phyloP scores from a whole-genome alignment of 163 green algal genomes.

The Scenedesmus sp. region DNA sequence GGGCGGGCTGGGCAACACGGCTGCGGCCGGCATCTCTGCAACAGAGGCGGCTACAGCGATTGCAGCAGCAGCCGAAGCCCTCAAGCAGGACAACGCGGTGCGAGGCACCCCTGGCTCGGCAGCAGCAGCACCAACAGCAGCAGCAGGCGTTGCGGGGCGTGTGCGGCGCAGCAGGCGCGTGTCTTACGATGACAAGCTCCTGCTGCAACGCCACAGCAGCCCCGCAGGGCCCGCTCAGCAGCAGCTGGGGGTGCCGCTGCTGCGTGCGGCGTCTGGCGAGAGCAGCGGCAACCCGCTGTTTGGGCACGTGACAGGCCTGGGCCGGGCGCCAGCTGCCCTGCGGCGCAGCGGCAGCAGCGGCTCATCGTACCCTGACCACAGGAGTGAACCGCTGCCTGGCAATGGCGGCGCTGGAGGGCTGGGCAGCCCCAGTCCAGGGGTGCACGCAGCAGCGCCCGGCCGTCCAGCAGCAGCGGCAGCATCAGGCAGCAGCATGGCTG shows the following conservation, averaged over 20 bases:
- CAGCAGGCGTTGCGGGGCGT: not conserved
- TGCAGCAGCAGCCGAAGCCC: slow-evolving; percentile 37
- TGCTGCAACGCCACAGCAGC: not conserved
- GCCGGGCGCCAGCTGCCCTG: not conserved
- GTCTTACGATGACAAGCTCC: slow-evolving; percentile 31
- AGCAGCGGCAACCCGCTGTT: not conserved
- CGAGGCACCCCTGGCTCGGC: not conserved
- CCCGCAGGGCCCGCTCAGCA: not conserved
- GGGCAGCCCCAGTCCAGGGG: too few species aligned
- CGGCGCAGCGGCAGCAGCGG: slow-evolving; percentile 10
- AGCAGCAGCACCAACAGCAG: not conserved
- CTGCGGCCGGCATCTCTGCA: slow-evolving; percentile 19
- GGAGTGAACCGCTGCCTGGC: not conserved
- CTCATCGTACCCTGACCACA: not conserved
- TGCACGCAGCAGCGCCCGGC: not conserved
- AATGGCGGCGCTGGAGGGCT: not conserved
- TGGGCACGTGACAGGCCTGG: slow-evolving; percentile 4
- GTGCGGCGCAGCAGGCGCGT: slow-evolving; percentile 2
- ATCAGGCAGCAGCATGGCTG: not conserved
- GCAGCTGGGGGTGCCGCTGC: not conserved
- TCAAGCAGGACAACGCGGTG: not conserved
- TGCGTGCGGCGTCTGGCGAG: not conserved
- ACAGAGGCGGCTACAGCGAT: slow-evolving; percentile 34
- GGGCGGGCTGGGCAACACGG: not conserved
- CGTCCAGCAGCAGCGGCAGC: not conserved